phyloP scores from a whole-genome alignment of 2,329 filamentous ascomycete genomes.

The Penicillium freii region DNA sequence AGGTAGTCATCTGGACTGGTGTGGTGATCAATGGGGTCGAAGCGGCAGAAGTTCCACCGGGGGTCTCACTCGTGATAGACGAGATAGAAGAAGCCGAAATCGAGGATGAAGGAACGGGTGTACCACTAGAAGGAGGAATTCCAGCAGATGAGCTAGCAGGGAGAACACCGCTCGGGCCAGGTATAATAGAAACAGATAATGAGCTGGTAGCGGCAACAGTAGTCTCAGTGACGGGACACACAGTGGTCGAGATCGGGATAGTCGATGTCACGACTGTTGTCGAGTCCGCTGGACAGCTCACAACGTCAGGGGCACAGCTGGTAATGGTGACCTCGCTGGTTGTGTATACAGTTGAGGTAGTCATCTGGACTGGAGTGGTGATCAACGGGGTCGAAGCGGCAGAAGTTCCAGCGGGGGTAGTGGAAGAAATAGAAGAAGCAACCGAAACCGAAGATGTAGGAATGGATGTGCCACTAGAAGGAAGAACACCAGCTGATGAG shows the following conservation, averaged over 20 bases:
- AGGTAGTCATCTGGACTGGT: slow-evolving; percentile 28
- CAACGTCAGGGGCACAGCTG: slow-evolving; percentile 39
- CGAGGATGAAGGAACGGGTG: background rate
- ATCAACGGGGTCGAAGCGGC: background rate
- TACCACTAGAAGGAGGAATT: background rate
- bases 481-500: background rate
- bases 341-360: slow-evolving; percentile 39
- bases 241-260: slow-evolving; percentile 58
- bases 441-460: background rate
- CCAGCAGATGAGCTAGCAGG: background rate
- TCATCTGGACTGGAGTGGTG: slow-evolving; percentile 18
- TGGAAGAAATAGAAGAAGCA: background rate
- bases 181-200: background rate
- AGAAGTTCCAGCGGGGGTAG: background rate
- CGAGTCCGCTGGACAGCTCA: slow-evolving; percentile 53
- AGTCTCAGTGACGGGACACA: slow-evolving; percentile 52
- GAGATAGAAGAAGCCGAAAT: background rate
- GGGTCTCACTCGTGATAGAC: background rate
- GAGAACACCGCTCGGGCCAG: background rate
- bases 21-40: too few species aligned
- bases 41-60: background rate
- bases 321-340: slow-evolving; percentile 40
- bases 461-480: background rate
- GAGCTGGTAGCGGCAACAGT: background rate
- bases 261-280: slow-evolving; percentile 54